Evolutionary conservation across 371 early-diverging fungal genomes (phyloP).

Genomic region (Mucor plumbeus): DNA sequence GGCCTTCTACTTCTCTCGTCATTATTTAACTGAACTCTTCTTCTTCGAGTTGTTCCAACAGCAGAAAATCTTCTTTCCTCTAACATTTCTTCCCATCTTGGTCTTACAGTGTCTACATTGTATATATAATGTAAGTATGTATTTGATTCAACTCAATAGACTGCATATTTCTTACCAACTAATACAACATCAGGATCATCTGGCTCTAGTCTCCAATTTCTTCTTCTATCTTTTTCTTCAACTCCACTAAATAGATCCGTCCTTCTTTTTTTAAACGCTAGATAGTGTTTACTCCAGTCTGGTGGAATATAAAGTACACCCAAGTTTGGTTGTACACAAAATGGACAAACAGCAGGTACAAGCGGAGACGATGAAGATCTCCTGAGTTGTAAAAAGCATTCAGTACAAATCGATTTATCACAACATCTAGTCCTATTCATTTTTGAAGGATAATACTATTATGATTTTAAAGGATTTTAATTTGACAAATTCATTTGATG

Average conservation of each 20-base stretch:
- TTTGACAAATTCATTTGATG: no score
- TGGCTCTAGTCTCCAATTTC: slow-evolving; percentile 22
- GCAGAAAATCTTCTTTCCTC: slow-evolving; percentile 17
- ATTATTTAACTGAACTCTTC: slow-evolving; percentile 20
- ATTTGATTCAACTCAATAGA: not conserved
- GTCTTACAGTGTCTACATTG: slow-evolving; percentile 21
- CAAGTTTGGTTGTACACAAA: slow-evolving; percentile 82
- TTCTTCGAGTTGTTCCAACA: slow-evolving; percentile 22
- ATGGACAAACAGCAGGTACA: slow-evolving; percentile 78
- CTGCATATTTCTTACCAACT: slow-evolving; percentile 25
- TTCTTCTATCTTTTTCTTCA: slow-evolving; percentile 1
- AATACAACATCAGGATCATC: slow-evolving; percentile 42
- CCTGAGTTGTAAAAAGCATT: slow-evolving; percentile 91
- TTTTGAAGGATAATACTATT: slow-evolving; percentile 83
- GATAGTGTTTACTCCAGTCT: slow-evolving; percentile 29
- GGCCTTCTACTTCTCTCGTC: not conserved
- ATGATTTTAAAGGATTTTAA: not conserved
- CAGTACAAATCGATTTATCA: slow-evolving; percentile 90
- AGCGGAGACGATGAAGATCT: slow-evolving; percentile 56
- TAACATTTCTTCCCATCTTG: slow-evolving; percentile 25
- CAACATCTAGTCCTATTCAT: slow-evolving; percentile 91
- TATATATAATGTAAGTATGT: not conserved
- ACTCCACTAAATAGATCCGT: slow-evolving; percentile 12
- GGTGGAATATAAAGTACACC: slow-evolving; percentile 76
- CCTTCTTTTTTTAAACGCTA: slow-evolving; percentile 27